These are phyloP conservation scores for Micromonas commoda DNA, from an alignment of 139 green algal species.

Conservation along the genomic window DNA sequence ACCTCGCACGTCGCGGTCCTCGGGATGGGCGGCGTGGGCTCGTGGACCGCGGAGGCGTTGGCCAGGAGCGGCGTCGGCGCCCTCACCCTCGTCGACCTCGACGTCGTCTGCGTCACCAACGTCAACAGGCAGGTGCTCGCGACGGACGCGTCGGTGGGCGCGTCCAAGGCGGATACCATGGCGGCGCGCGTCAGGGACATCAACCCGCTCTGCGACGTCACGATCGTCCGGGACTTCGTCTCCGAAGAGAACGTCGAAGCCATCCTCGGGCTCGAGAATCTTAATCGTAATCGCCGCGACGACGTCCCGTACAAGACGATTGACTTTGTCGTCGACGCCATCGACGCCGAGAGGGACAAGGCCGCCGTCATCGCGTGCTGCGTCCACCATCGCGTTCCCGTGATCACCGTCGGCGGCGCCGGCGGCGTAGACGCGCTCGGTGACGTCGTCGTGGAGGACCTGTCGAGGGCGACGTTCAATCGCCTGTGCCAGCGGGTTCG, in stretches of 20 bases:
- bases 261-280: background rate
- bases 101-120: conserved; percentile 52
- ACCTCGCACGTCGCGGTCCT: conserved; percentile 46
- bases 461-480: background rate
- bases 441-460: background rate
- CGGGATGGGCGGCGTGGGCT: conserved; percentile 53
- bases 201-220: conserved; percentile 38
- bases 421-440: background rate
- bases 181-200: conserved; percentile 45
- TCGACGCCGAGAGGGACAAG: conserved; percentile 17
- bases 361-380: conserved; percentile 19
- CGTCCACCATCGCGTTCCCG: background rate
- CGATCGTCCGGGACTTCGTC: conserved; percentile 23
- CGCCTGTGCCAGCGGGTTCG: background rate
- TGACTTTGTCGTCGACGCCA: conserved; percentile 19
- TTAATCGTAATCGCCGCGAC: too few relatives aligned
- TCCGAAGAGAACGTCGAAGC: conserved; percentile 18
- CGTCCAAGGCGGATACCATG: conserved; percentile 42
- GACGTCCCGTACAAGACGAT: background rate
- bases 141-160: conserved; percentile 41
- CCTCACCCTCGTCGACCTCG: conserved; percentile 25
- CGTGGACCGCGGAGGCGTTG: conserved; percentile 48
- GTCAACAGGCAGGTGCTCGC: conserved; percentile 51
- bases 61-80: conserved; percentile 29
- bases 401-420: conserved; percentile 4